phyloP scores from a whole-genome alignment of 2,329 filamentous ascomycete genomes.

The Ustulina deusta region DNA sequence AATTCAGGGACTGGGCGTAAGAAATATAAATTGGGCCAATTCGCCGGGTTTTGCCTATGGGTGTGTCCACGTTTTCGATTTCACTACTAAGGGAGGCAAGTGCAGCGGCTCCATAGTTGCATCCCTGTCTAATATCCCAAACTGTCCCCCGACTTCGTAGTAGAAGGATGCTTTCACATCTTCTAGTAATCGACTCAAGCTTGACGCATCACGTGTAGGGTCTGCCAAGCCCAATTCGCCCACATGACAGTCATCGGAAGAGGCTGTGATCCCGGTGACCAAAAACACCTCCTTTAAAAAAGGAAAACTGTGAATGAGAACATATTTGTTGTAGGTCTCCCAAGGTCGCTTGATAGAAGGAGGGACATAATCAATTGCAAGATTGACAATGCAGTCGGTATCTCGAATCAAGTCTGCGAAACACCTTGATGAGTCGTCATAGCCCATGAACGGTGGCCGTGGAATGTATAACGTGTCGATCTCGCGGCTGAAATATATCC shows the following conservation, averaged over 20 bases:
- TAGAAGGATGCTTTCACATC: conserved; percentile 49
- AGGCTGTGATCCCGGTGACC: conserved; percentile 46
- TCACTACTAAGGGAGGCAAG: conserved; percentile 48
- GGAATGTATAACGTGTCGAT: conserved; percentile 56
- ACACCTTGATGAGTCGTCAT: conserved; percentile 57
- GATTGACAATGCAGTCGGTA: conserved; percentile 52
- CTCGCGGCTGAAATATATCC: conserved; percentile 50
- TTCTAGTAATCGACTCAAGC: conserved; percentile 45
- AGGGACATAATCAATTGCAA: conserved; percentile 62
- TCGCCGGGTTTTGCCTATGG: neutral
- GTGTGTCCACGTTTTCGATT: conserved; percentile 44
- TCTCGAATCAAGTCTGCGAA: conserved; percentile 55
- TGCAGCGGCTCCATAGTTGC: conserved; percentile 40
- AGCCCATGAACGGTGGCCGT: conserved; percentile 55
- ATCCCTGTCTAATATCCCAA: conserved; percentile 41
- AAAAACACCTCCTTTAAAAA: conserved; percentile 52
- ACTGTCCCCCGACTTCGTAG: conserved; percentile 47
- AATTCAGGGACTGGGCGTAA: neutral
- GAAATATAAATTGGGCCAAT: neutral
- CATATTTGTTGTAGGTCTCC: conserved; percentile 65
- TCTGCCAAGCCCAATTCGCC: conserved; percentile 44
- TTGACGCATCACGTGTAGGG: conserved; percentile 41
- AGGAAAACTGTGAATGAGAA: conserved; percentile 56
- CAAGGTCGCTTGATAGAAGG: conserved; percentile 59
- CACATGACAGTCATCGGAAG: conserved; percentile 32